Conservation (phyloP, 129 eudicot genomes). For the Dittrichia graveolens region DNA sequence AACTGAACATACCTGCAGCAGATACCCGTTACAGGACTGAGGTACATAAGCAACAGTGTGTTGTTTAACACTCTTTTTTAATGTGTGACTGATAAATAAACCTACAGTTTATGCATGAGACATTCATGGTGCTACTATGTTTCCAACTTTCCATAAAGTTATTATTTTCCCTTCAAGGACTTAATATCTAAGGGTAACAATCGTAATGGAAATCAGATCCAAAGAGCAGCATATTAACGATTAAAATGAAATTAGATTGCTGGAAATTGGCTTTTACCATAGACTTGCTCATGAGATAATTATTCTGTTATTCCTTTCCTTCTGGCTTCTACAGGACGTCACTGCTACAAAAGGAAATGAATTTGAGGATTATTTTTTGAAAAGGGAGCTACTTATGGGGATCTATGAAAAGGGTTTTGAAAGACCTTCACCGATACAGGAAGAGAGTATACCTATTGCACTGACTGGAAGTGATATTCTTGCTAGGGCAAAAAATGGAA, state of each 20-base stretch:
- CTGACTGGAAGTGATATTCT: conserved; percentile 86
- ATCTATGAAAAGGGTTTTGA: conserved; percentile 42
- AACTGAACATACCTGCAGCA: conserved; percentile 48
- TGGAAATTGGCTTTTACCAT: not conserved
- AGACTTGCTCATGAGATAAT: not conserved
- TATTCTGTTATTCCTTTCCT: not conserved
- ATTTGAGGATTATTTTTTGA: conserved; percentile 71
- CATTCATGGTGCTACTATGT: too few relatives aligned
- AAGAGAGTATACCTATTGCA: conserved; percentile 92
- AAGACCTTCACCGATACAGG: conserved; percentile 89
- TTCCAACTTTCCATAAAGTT: conserved; percentile 1
- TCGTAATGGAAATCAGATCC: not conserved
- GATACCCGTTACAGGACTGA: conserved; percentile 63
- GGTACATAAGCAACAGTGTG: conserved; percentile 41
- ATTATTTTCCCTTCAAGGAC: not conserved
- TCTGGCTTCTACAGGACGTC: conserved; percentile 47
- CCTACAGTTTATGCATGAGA: not conserved
- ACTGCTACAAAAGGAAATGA: conserved; percentile 82
- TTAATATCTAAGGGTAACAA: not conserved
- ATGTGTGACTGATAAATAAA: not conserved
- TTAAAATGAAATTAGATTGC: not conserved
- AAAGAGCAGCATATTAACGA: not conserved
- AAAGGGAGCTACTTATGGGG: conserved; percentile 76
- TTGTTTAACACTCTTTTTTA: not conserved
- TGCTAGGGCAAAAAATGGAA: conserved; percentile 42